Base-by-base conservation (phyloP, 1,284 basidiomycete species). In the Meripilus lineatus region DNA sequence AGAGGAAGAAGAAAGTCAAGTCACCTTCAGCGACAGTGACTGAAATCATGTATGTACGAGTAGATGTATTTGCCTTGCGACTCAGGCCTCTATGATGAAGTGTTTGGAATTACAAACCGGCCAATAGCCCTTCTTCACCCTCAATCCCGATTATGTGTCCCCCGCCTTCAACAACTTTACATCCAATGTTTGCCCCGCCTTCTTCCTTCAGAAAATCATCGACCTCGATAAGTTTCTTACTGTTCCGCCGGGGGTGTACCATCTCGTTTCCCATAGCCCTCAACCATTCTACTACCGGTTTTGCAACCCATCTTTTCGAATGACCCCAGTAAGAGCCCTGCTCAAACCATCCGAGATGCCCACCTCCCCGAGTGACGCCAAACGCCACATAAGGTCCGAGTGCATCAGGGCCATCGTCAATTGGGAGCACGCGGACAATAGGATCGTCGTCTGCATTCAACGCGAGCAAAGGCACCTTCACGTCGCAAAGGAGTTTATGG, bases 331-430 rank as follows among this genome's bases (percentile, higher is more conserved):
- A 50, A 28, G 68, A 69, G 24, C 68, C 68, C 36, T 75, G 67
- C 54, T 87, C 81, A 60, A 95, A 98, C 94, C 92, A 98, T 24
- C 95, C 95, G 14, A 99, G 72, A 67, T 99, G 95, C 0, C 96
- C 96, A 1, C 96, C 95, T 14, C 75, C 73, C 26, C 73, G 68
- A 0, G 95, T 95, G 43, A 89, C 67, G 11, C 75, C 85, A 58
- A 89, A 77, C 8, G 83, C 75, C 10, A 92, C 78, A 61, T 81
- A 79, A 1, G 51, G 51, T 22, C 49, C 44, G 20, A 50, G 23
- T 20, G 69, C 66, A 47, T 84, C 88, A 10, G 70, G 71, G 45
- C 73, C 69, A 5, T 75, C 71, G 48, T 82, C 71, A 50, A 75
- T 69, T 3, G 81, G 88, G 33, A 84, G 67, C 45, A 75, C 72